Conservation (phyloP, 805 yeast species). For the Torulaspora gathmanii region DNA sequence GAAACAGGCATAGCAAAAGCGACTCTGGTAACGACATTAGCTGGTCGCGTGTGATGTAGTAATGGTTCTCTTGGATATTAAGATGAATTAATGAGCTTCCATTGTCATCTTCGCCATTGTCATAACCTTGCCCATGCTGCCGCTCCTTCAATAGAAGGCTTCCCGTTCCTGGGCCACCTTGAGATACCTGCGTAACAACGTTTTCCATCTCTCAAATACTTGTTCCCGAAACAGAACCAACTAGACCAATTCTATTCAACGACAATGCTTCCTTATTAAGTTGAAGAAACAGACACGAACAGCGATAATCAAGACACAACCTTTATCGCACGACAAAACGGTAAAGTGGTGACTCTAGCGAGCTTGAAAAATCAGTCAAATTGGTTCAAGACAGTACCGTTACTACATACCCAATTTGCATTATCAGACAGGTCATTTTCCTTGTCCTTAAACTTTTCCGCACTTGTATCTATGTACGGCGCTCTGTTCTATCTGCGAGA, state of each 20-base stretch:
- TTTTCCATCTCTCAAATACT: conserved; percentile 22
- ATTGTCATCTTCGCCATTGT: conserved; percentile 33
- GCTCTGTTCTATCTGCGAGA: neutral
- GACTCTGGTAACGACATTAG: conserved; percentile 90
- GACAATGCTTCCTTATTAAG: neutral
- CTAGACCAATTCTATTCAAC: neutral
- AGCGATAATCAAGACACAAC: neutral
- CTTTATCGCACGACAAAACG: neutral
- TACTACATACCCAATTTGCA: neutral
- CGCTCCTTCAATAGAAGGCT: conserved; percentile 15
- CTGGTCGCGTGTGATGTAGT: conserved; percentile 80
- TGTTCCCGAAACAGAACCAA: neutral
- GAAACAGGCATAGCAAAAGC: conserved; percentile 77
- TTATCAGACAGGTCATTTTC: neutral
- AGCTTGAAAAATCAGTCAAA: neutral
- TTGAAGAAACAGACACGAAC: neutral
- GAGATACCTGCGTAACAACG: conserved; percentile 71
- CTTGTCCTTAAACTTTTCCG: neutral
- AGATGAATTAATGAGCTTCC: conserved; percentile 63
- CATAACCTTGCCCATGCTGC: conserved; percentile 28
- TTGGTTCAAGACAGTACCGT: neutral
- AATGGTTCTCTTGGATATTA: conserved; percentile 68
- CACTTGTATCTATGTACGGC: neutral
- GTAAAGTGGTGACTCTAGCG: neutral
- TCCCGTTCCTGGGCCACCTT: conserved; percentile 30